Percentiles rank a stretch among this genome's conserved stretches.
Conservation (phyloP, 139 green algal genomes). For the Coelastrella sp. region DNA sequence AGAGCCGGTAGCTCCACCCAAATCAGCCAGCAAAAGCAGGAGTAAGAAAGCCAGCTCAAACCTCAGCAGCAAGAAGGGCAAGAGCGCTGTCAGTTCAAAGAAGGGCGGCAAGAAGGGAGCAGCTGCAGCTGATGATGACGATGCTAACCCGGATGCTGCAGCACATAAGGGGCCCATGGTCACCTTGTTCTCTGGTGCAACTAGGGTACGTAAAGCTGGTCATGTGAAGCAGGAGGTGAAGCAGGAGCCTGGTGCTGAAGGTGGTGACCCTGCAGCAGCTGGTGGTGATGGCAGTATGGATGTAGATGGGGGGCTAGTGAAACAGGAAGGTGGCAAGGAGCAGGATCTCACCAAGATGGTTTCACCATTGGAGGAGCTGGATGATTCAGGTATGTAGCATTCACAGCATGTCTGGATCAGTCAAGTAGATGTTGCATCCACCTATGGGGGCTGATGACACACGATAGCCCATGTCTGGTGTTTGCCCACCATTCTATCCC, state of each 20-base stretch:
- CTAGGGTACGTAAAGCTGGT: conserved; percentile 26
- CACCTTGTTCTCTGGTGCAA: conserved; percentile 9
- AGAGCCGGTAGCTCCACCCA: background rate
- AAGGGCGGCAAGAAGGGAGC: conserved; percentile 21
- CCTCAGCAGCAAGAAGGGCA: conserved; percentile 25
- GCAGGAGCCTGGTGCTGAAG: background rate
- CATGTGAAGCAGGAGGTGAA: conserved; percentile 29
- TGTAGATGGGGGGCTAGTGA: background rate
- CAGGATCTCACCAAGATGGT: conserved; percentile 48
- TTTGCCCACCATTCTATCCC: too few relatives aligned
- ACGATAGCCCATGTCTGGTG: too few relatives aligned
- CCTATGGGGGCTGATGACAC: too few relatives aligned
- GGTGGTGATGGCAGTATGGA: background rate
- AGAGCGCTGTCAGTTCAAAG: background rate
- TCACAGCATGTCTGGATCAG: too few relatives aligned
- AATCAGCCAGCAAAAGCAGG: background rate
- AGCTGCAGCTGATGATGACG: conserved; percentile 26
- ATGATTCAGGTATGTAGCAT: conserved; percentile 60
- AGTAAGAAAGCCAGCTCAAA: conserved; percentile 1
- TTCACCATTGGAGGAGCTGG: conserved; percentile 57
- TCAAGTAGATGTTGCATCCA: too few relatives aligned
- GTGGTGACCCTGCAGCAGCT: background rate
- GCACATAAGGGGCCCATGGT: background rate
- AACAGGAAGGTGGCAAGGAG: conserved; percentile 6
- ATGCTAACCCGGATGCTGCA: background rate